These are phyloP conservation scores for Funneliformis caledonium DNA, from an alignment of 371 early-diverging fungal species.

Conservation along the genomic window DNA sequence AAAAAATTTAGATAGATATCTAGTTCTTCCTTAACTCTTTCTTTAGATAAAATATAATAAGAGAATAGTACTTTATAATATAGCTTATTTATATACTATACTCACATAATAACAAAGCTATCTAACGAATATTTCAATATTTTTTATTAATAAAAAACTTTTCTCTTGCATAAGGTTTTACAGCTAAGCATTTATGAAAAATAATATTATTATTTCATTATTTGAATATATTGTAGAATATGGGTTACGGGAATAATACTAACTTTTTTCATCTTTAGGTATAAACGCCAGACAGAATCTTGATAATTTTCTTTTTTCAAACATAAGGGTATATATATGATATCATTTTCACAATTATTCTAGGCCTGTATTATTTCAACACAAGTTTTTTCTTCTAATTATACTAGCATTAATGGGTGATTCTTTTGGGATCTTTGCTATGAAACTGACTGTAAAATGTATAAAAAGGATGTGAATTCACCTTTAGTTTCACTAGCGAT, in stretches of 20 bases:
- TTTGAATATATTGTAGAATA: neutral
- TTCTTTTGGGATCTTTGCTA: constrained; percentile 5
- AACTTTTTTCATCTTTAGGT: constrained; percentile 18
- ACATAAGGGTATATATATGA: no score
- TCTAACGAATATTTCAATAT: neutral
- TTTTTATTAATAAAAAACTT: constrained; percentile 23
- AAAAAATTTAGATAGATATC: no score
- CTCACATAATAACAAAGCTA: neutral
- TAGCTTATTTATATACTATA: neutral
- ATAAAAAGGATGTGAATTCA: neutral
- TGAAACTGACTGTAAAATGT: constrained; percentile 28
- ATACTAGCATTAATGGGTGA: constrained; percentile 17
- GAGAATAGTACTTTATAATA: neutral
- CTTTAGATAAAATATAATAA: no score
- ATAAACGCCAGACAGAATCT: constrained; percentile 15
- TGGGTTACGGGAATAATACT: neutral
- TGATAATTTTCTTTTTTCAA: neutral
- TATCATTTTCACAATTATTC: no score
- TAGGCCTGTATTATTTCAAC: no score
- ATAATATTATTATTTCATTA: neutral
- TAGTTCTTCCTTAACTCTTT: no score
- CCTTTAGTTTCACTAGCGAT: no score
- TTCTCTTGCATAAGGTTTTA: neutral
- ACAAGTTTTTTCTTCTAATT: neutral
- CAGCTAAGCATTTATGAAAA: neutral